phyloP scores from a whole-genome alignment of 2,329 filamentous ascomycete genomes.

The Aspergillus pseudoterreus region DNA sequence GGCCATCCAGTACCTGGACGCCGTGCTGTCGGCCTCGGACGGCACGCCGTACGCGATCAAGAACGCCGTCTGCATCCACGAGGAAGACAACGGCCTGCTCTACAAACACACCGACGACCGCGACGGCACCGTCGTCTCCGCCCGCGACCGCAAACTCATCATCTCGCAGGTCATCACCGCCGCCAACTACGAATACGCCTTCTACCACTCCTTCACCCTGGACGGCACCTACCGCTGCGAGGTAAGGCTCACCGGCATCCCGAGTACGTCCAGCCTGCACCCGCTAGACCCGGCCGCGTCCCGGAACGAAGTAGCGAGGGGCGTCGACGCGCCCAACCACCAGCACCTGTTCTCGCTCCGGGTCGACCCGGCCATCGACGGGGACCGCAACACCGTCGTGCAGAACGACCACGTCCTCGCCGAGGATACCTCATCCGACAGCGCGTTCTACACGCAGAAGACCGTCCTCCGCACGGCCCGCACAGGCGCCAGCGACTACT shows the following conservation, averaged over 20 bases:
- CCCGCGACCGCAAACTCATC: conserved; percentile 77
- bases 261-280: conserved; percentile 75
- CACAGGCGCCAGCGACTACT: conserved; percentile 48
- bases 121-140: conserved; percentile 79
- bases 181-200: conserved; percentile 88
- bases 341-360: conserved; percentile 66
- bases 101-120: conserved; percentile 85
- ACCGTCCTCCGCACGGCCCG: conserved; percentile 39
- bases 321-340: conserved; percentile 65
- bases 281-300: conserved; percentile 53
- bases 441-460: conserved; percentile 57
- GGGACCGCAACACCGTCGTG: conserved; percentile 49
- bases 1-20: conserved; percentile 22
- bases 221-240: conserved; percentile 88
- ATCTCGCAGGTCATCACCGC: conserved; percentile 89
- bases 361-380: conserved; percentile 63
- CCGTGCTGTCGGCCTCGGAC: conserved; percentile 19
- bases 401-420: conserved; percentile 28
- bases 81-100: conserved; percentile 4
- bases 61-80: conserved; percentile 3
- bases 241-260: conserved; percentile 82
- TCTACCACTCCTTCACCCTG: conserved; percentile 83
- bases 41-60: conserved; percentile 13
- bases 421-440: conserved; percentile 65
- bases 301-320: conserved; percentile 62